These are phyloP conservation scores for Lagenidium giganteum DNA, from an alignment of 352 stramenopile species.

Conservation along the genomic window DNA sequence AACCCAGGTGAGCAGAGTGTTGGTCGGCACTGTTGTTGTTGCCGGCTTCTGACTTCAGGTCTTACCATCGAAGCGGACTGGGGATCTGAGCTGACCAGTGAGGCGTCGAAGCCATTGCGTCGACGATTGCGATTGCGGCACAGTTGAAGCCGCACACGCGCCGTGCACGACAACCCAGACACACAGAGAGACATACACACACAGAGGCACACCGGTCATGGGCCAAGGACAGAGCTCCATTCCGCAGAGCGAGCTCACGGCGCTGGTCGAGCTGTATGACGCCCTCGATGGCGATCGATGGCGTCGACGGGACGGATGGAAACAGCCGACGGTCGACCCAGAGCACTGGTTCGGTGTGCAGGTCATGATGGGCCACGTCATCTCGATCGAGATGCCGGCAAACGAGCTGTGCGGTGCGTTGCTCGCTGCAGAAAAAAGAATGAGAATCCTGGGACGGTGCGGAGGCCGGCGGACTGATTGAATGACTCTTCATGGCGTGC, in stretches of 20 bases:
- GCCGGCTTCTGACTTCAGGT: too few relatives aligned
- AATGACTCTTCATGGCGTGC: background rate
- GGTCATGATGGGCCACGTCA: conserved; percentile 64
- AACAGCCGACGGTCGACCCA: conserved; percentile 59
- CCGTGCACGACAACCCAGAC: too few relatives aligned
- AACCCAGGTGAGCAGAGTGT: too few relatives aligned
- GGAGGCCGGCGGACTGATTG: background rate
- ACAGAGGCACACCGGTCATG: too few relatives aligned
- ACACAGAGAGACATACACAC: too few relatives aligned
- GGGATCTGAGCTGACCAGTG: too few relatives aligned
- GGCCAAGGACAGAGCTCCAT: conserved; percentile 80
- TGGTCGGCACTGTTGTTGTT: too few relatives aligned
- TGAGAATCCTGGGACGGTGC: background rate
- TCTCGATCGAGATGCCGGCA: conserved; percentile 63
- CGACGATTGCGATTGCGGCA: too few relatives aligned
- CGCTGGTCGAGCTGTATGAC: conserved; percentile 70
- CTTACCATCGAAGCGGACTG: too few relatives aligned
- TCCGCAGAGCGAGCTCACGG: conserved; percentile 49
- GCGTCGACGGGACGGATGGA: conserved; percentile 73
- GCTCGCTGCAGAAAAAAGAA: background rate
- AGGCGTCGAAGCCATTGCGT: too few relatives aligned
- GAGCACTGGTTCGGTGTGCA: conserved; percentile 81
- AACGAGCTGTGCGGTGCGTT: conserved; percentile 47
- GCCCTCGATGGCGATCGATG: conserved; percentile 62
- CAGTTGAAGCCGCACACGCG: too few relatives aligned